These are phyloP conservation scores for Blastocystis sp. DNA, from an alignment of 352 stramenopile species.

Conservation along the genomic window DNA sequence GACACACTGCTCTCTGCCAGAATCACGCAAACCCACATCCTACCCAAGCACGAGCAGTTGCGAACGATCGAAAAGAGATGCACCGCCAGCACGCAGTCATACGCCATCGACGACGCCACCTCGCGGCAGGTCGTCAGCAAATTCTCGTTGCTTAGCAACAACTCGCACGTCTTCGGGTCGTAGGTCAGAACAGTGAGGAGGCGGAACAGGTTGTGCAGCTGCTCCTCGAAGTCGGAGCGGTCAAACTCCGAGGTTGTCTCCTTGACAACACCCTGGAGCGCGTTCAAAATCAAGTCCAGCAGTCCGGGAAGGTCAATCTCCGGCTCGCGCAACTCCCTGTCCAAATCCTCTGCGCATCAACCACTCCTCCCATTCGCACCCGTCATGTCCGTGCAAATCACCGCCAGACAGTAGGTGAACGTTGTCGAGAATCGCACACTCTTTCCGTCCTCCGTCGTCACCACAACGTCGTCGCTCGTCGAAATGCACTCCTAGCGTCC, in stretches of 20 bases:
- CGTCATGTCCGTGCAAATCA: conserved; percentile 6
- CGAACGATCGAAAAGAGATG: background rate
- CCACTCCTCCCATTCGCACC: background rate
- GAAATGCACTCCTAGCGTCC: background rate
- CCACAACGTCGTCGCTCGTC: background rate
- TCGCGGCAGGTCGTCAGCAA: background rate
- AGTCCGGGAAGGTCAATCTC: background rate
- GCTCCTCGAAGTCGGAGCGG: background rate
- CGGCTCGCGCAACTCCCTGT: background rate
- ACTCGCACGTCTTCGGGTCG: background rate
- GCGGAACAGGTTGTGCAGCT: conserved; percentile 6
- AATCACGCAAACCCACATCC: too few species aligned
- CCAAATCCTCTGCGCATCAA: background rate
- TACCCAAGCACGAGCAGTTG: conserved; percentile 1
- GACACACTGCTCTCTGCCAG: too few species aligned
- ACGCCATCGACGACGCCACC: background rate
- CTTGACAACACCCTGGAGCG: background rate
- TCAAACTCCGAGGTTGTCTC: background rate
- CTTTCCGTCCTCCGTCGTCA: background rate
- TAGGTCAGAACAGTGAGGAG: conserved; percentile 11
- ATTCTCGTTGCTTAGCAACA: background rate
- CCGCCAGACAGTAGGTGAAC: conserved; percentile 30
- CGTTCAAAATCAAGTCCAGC: background rate
- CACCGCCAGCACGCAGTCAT: background rate
- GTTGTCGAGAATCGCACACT: background rate